These are phyloP conservation scores for Thelonectria discophora DNA, from an alignment of 2,329 filamentous ascomycete genomes.

Conservation along the genomic window DNA sequence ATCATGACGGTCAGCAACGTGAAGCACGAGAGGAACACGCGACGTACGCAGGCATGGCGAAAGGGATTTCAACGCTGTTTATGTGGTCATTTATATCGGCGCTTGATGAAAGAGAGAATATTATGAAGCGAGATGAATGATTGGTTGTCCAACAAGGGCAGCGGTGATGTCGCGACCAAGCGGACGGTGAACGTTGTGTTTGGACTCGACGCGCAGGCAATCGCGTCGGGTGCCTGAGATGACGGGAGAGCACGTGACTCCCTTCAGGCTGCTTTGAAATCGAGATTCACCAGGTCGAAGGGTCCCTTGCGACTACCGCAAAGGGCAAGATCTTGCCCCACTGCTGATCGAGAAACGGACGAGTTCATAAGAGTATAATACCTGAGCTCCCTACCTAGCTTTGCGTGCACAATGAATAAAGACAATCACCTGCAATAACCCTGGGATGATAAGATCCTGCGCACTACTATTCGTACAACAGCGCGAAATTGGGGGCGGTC, in stretches of 20 bases:
- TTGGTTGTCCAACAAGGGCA: not conserved
- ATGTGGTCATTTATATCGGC: slow-evolving; percentile 39
- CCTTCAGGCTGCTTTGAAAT: slow-evolving; percentile 9
- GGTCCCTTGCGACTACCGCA: slow-evolving; percentile 13
- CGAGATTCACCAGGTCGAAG: slow-evolving; percentile 9
- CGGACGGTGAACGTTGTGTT: slow-evolving; percentile 4
- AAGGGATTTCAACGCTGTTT: slow-evolving; percentile 23
- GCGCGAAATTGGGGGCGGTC: not conserved
- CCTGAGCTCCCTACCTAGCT: too few relatives aligned
- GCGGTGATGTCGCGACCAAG: slow-evolving; percentile 1
- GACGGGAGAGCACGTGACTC: slow-evolving; percentile 46
- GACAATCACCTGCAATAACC: too few relatives aligned
- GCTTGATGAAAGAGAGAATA: not conserved
- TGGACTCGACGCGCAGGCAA: slow-evolving; percentile 37
- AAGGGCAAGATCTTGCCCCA: slow-evolving; percentile 8
- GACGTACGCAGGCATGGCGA: slow-evolving; percentile 55
- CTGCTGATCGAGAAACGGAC: not conserved
- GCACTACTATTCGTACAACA: too few relatives aligned
- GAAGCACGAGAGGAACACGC: not conserved
- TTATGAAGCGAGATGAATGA: not conserved
- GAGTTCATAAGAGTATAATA: too few relatives aligned
- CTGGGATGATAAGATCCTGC: not conserved
- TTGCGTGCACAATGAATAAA: too few relatives aligned
- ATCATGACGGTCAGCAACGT: slow-evolving; percentile 34
- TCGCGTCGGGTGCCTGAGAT: slow-evolving; percentile 32